Conservation (phyloP, 306 rosid genomes). For the Gastrolobium villosum region DNA sequence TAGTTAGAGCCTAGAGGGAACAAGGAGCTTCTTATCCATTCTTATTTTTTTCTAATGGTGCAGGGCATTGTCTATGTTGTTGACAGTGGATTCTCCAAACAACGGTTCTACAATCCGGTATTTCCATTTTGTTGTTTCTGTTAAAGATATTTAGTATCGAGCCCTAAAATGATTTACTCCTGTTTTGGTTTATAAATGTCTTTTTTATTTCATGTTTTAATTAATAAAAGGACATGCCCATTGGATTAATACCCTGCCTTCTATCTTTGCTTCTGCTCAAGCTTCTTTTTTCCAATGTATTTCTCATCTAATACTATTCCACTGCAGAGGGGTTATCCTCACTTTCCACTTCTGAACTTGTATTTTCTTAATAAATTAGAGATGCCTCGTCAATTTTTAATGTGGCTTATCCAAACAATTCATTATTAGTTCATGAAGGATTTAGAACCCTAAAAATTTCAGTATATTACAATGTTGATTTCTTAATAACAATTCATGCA, state of each 20-base stretch:
- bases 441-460: slow-evolving; percentile 22
- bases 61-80: slow-evolving; percentile 95
- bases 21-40: slow-evolving; percentile 25
- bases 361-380: slow-evolving; percentile 17
- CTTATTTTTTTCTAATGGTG: slow-evolving; percentile 51
- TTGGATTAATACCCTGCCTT: not conserved
- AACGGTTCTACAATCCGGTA: slow-evolving; percentile 94
- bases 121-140: slow-evolving; percentile 39
- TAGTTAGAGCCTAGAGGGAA: slow-evolving; percentile 22
- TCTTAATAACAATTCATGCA: slow-evolving; percentile 1
- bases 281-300: slow-evolving; percentile 14
- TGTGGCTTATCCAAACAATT: not conserved
- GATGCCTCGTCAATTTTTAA: slow-evolving; percentile 25
- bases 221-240: slow-evolving; percentile 19
- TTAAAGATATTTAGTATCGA: slow-evolving; percentile 27
- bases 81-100: slow-evolving; percentile 97
- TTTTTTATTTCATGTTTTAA: not conserved
- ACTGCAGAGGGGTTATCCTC: slow-evolving; percentile 23
- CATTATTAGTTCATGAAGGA: slow-evolving; percentile 23
- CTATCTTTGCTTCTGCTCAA: slow-evolving; percentile 23
- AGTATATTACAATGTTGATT: slow-evolving; percentile 29
- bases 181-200: slow-evolving; percentile 24
- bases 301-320: slow-evolving; percentile 22
- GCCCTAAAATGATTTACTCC: slow-evolving; percentile 26
- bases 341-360: slow-evolving; percentile 29